These are phyloP conservation scores for Mycotypha africana DNA, from an alignment of 371 early-diverging fungal species.

Conservation along the genomic window DNA sequence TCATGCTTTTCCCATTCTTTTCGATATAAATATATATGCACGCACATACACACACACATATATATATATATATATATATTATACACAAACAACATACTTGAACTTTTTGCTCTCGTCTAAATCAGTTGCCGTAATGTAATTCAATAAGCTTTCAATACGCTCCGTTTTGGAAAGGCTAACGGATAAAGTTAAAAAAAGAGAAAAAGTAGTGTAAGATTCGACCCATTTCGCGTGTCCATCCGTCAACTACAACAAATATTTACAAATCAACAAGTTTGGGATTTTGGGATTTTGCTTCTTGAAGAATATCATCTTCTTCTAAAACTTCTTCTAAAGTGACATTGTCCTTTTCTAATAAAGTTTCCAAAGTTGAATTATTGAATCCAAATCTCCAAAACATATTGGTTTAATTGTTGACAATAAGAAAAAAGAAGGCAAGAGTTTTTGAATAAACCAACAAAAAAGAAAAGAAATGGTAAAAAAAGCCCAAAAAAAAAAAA, in stretches of 20 bases:
- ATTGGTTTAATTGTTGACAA: not conserved
- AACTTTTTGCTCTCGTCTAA: conserved; percentile 66
- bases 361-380: conserved; percentile 68
- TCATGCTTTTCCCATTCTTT: not conserved
- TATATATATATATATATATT: too few relatives aligned
- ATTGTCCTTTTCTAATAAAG: conserved; percentile 69
- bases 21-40: not conserved
- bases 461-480: too few relatives aligned
- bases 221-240: too few relatives aligned
- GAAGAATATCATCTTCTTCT: conserved; percentile 78
- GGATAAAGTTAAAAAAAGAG: not conserved
- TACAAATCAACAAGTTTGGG: conserved; percentile 76
- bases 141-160: conserved; percentile 52
- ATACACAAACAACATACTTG: conserved; percentile 48
- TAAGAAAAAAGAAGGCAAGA: too few relatives aligned
- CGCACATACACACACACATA: too few relatives aligned
- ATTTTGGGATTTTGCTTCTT: conserved; percentile 79
- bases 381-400: conserved; percentile 83
- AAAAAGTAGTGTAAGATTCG: too few relatives aligned
- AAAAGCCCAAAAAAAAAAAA: too few relatives aligned
- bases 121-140: conserved; percentile 57
- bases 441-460: too few relatives aligned
- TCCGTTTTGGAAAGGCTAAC: conserved; percentile 60
- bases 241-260: too few relatives aligned
- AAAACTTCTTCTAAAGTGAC: conserved; percentile 70